phyloP scores from a whole-genome alignment of 1,139 yeast genomes.

The Suhomyces wounanorum region DNA sequence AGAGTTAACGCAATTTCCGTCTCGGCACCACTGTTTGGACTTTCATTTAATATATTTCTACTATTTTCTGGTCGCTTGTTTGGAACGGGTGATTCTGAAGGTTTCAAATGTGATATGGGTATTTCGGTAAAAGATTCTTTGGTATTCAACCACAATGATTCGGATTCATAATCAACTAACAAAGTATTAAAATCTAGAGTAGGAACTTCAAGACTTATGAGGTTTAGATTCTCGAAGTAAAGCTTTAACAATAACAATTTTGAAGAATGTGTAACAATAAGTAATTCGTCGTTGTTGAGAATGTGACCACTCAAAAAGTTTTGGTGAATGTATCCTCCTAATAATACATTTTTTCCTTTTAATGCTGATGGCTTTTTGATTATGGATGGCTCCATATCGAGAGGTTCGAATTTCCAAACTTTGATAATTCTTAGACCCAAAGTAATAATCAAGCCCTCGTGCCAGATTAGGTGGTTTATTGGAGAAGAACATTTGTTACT shows the following conservation, averaged over 20 bases:
- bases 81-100: neutral
- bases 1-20: neutral
- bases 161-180: conserved; percentile 26
- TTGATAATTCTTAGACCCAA: conserved; percentile 62
- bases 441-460: conserved; percentile 50
- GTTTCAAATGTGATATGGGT: conserved; percentile 8
- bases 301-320: conserved; percentile 46
- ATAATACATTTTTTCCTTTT: conserved; percentile 58
- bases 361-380: conserved; percentile 33
- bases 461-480: conserved; percentile 59
- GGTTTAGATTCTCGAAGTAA: conserved; percentile 25
- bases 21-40: neutral
- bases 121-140: neutral
- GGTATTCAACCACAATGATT: conserved; percentile 15
- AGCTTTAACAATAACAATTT: conserved; percentile 38
- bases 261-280: conserved; percentile 46
- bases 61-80: neutral
- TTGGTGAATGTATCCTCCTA: conserved; percentile 50
- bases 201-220: conserved; percentile 24
- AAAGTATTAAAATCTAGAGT: conserved; percentile 20
- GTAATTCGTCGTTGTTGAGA: conserved; percentile 39
- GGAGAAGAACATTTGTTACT: conserved; percentile 63
- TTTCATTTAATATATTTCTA: conserved; percentile 2
- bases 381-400: conserved; percentile 3
- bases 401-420: conserved; percentile 49